These are phyloP conservation scores for Rhizopogon parksii DNA, from an alignment of 1,284 basidiomycete species.

Conservation along the genomic window DNA sequence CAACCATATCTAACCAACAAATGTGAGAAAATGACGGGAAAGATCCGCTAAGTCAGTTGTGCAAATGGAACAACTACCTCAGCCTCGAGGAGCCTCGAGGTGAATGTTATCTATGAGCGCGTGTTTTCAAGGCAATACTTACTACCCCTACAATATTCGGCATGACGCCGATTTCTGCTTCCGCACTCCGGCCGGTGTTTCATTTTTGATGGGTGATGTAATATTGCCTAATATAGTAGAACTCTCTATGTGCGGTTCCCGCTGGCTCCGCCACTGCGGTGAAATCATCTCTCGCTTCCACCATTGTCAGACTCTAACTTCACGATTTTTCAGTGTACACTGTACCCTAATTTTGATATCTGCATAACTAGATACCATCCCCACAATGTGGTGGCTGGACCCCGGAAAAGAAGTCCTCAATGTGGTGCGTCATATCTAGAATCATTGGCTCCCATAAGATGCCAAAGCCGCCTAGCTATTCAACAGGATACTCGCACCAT, in stretches of 20 bases:
- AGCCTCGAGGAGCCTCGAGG: neutral
- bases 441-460: constrained; percentile 1
- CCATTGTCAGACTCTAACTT: neutral
- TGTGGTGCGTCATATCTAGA: constrained; percentile 43
- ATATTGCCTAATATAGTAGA: neutral
- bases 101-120: neutral
- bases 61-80: neutral
- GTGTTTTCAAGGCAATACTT: neutral
- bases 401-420: constrained; percentile 74
- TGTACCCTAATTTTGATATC: neutral
- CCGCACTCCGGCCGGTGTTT: neutral
- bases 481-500: constrained; percentile 89
- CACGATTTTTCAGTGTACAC: neutral
- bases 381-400: constrained; percentile 72
- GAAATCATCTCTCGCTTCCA: neutral
- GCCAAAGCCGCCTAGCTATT: constrained; percentile 50
- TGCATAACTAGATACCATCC: constrained; percentile 4
- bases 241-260: too few relatives aligned
- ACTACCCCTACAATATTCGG: neutral
- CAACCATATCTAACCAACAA: constrained; percentile 1
- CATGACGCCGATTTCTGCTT: neutral
- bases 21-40: neutral
- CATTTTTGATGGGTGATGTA: neutral
- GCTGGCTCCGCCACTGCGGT: neutral
- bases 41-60: neutral